phyloP scores from a whole-genome alignment of 2,329 filamentous ascomycete genomes.

The Talaromyces sp. region DNA sequence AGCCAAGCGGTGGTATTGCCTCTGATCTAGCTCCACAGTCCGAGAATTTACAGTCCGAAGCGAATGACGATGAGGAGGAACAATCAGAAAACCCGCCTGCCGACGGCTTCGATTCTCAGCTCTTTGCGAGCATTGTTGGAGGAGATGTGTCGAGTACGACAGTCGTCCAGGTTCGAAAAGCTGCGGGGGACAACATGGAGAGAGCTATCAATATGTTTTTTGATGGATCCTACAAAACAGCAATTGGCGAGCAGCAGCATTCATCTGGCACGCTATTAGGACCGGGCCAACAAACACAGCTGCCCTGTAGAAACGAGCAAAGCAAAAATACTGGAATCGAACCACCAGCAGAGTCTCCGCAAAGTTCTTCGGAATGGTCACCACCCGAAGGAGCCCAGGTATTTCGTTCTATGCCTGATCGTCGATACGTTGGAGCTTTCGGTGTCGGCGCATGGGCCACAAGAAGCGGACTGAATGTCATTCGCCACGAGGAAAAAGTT shows the following conservation, averaged over 20 bases:
- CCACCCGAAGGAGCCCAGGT: slow-evolving; percentile 12
- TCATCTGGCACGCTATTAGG: background rate
- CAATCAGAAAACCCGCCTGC: background rate
- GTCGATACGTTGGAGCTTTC: slow-evolving; percentile 83
- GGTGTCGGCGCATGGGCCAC: slow-evolving; percentile 91
- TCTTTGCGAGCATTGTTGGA: slow-evolving; percentile 55
- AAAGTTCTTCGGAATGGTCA: background rate
- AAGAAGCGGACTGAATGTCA: slow-evolving; percentile 65
- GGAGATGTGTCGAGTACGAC: slow-evolving; percentile 41
- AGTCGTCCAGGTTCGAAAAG: slow-evolving; percentile 43
- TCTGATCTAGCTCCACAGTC: background rate
- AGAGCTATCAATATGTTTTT: slow-evolving; percentile 60
- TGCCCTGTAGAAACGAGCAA: background rate
- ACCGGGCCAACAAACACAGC: background rate
- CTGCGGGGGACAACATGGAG: slow-evolving; percentile 50
- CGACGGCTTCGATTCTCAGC: slow-evolving; percentile 47
- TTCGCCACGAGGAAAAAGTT: slow-evolving; percentile 78
- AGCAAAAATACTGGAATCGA: background rate
- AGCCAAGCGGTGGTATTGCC: background rate
- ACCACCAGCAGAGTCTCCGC: too few relatives aligned
- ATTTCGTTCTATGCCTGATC: slow-evolving; percentile 37
- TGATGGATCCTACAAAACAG: slow-evolving; percentile 55
- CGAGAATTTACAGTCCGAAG: background rate
- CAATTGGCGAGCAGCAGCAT: slow-evolving; percentile 1
- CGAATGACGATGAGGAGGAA: background rate